Evolutionary conservation across 768 basidiomycete genomes (phyloP), one percentile per base, ranked within the genome.

Genomic region (Polyporus arcularius): DNA sequence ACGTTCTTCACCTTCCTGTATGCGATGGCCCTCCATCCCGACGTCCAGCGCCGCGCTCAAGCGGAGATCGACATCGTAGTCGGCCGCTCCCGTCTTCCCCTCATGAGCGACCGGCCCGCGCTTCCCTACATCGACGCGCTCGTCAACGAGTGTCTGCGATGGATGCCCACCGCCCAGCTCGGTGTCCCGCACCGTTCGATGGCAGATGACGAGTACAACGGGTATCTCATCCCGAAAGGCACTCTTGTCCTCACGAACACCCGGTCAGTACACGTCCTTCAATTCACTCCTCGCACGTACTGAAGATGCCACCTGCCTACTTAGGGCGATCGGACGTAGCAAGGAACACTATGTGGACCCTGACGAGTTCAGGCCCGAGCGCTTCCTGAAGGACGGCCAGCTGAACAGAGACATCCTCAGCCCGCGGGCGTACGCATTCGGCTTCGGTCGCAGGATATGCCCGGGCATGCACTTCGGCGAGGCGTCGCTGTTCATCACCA

Each of bases 71-170:
- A 26, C 14, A 6, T 11, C 30, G 50, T 52, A 3, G 50, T 52
- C 3, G 50, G 50, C 32, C 32, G 10, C 10, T 35, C 32, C 10
- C 32, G 32, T 10, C 10, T 35, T 35, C 32, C 32, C 10, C 32
- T 35, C 32, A 4, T 35, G 5, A 35, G 32, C 32, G 53, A 64
- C 28, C 35, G 54, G 10, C 48, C 40, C 16, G 32, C 28, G 14
- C 51, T 65, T 9, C 55, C 51, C 28, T 65, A 62, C 51, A 14
- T 65, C 18, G 15, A 16, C 12, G 45, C 41, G 21, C 18, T 65
- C 39, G 16, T 65, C 48, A 42, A 58, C n/a, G 64, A 65, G 60
- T 49, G 47, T 31, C 12, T 31, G 11, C 47, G 47, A 9, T 49
- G 53, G 38, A 21, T 40, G 39, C 35, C 53, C 12, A n/a, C 15